Percentiles rank a stretch among this genome's conserved stretches.
Evolutionary conservation across 2,329 filamentous ascomycete genomes (phyloP).

Genomic region (Epichloe bromicola): DNA sequence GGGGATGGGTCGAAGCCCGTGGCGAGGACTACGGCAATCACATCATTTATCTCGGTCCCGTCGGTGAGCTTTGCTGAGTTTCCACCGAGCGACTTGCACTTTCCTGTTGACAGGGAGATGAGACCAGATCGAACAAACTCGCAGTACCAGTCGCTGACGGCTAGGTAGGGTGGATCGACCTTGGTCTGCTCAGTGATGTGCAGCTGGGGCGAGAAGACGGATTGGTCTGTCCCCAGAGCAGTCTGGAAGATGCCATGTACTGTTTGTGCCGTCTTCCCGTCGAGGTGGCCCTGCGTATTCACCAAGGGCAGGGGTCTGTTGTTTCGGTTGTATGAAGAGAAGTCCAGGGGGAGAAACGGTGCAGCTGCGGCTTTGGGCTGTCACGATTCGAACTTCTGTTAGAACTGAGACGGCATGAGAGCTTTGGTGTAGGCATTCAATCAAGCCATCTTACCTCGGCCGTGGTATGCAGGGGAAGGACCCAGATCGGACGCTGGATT

Average conservation of each 20-base stretch:
- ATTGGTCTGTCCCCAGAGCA: constrained; percentile 41
- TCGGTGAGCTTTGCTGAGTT: constrained; percentile 21
- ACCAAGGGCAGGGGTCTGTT: constrained; percentile 45
- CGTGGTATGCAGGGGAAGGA: constrained; percentile 47
- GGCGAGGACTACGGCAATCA: constrained; percentile 58
- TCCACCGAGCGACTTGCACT: constrained; percentile 22
- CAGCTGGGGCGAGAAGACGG: constrained; percentile 31
- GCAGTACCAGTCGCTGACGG: constrained; percentile 57
- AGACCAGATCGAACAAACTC: constrained; percentile 58
- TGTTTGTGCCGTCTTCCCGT: constrained; percentile 39
- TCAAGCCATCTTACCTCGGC: constrained; percentile 28
- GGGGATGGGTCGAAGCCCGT: constrained; percentile 59
- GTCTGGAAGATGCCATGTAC: constrained; percentile 38
- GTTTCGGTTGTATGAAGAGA: constrained; percentile 57
- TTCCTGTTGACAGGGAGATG: constrained; percentile 39
- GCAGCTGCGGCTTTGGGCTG: constrained; percentile 35
- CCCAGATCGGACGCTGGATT: constrained; percentile 57
- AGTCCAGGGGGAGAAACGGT: constrained; percentile 59
- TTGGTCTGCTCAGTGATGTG: constrained; percentile 26
- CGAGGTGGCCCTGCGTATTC: constrained; percentile 53
- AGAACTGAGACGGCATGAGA: too few relatives aligned
- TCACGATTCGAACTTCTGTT: neutral
- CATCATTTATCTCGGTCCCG: constrained; percentile 30
- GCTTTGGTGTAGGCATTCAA: neutral
- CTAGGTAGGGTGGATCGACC: constrained; percentile 48